These are phyloP conservation scores for Quercus gilva DNA, from an alignment of 306 rosid genomes.

Conservation along the genomic window DNA sequence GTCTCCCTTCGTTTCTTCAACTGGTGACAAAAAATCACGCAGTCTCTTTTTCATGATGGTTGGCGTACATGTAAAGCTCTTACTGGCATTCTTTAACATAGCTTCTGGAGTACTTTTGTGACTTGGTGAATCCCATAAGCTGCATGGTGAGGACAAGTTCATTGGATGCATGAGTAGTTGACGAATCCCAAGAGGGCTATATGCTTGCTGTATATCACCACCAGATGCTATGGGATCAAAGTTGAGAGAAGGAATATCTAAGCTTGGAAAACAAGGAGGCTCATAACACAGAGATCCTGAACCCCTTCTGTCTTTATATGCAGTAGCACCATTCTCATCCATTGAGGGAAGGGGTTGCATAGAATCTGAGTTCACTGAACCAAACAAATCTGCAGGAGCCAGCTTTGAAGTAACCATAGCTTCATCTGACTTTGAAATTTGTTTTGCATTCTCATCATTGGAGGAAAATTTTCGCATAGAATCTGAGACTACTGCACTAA, in stretches of 20 bases:
- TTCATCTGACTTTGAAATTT: neutral
- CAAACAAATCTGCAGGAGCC: neutral
- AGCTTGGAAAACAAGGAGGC: conserved; percentile 92
- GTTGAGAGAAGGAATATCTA: conserved; percentile 85
- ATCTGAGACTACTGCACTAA: conserved; percentile 27
- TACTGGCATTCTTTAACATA: conserved; percentile 75
- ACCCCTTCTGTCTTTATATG: conserved; percentile 44
- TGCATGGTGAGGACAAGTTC: conserved; percentile 84
- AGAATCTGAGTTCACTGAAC: conserved; percentile 25
- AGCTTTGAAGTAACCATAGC: neutral
- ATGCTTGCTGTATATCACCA: conserved; percentile 88
- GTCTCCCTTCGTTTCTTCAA: conserved; percentile 73
- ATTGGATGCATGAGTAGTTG: conserved; percentile 82
- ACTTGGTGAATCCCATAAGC: conserved; percentile 88
- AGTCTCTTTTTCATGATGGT: conserved; percentile 83
- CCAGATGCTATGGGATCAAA: conserved; percentile 84
- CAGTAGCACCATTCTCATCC: conserved; percentile 37
- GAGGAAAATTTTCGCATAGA: neutral
- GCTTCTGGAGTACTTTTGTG: conserved; percentile 72
- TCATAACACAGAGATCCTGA: conserved; percentile 73
- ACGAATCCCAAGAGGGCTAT: conserved; percentile 96
- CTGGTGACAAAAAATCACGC: conserved; percentile 72
- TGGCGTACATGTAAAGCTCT: conserved; percentile 75
- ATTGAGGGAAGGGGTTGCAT: conserved; percentile 36
- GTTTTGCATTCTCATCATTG: neutral